Conservation (phyloP, 2,329 filamentous ascomycete genomes). For the Colletotrichum tanaceti region DNA sequence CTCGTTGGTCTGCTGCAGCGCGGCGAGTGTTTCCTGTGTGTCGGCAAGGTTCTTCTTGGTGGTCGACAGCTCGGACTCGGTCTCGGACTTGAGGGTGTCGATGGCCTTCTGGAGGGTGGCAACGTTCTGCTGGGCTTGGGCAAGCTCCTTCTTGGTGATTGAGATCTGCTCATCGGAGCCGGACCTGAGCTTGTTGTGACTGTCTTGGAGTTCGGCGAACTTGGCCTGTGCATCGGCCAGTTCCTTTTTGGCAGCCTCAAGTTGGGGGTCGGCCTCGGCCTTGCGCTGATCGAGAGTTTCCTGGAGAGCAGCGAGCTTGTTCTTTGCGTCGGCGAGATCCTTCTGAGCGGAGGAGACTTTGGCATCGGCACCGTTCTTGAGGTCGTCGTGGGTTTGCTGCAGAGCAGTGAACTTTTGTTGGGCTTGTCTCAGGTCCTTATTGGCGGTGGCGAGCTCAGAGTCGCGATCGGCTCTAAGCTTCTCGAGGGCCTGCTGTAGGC, state of each 20-base stretch:
- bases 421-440: constrained; percentile 49
- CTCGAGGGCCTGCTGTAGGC: constrained; percentile 44
- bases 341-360: constrained; percentile 48
- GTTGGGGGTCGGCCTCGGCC: constrained; percentile 49
- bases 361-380: constrained; percentile 47
- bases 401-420: constrained; percentile 49
- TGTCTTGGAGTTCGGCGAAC: constrained; percentile 47
- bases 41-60: constrained; percentile 48
- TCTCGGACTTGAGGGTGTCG: constrained; percentile 46
- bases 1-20: constrained; percentile 45
- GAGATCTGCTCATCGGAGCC: constrained; percentile 49
- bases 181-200: constrained; percentile 46
- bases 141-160: constrained; percentile 47
- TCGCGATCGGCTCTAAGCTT: constrained; percentile 44
- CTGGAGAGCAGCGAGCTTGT: constrained; percentile 48
- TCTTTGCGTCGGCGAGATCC: constrained; percentile 45
- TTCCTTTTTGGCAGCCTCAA: constrained; percentile 46
- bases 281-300: constrained; percentile 46
- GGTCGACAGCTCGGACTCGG: constrained; percentile 45
- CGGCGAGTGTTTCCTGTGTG: constrained; percentile 38
- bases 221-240: constrained; percentile 42
- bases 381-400: constrained; percentile 42
- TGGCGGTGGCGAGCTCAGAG: constrained; percentile 48
- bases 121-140: constrained; percentile 46
- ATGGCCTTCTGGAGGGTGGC: constrained; percentile 35